Conservation (phyloP, 2,329 filamentous ascomycete genomes). For the Alternaria angustiovoidea region DNA sequence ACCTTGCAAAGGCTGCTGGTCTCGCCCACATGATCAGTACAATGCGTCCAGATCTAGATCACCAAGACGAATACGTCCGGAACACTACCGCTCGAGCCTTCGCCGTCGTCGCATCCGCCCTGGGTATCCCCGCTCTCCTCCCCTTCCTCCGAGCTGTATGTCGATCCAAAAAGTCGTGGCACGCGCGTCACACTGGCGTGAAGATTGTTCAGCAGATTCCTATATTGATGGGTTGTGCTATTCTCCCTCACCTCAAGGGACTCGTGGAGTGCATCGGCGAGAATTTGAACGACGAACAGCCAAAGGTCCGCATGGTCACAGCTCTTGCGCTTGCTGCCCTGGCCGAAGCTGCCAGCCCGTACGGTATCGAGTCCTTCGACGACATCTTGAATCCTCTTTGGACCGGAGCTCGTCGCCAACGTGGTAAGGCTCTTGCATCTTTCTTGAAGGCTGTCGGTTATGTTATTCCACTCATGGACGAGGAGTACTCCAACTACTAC, state of each 20-base stretch:
- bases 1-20: conserved; percentile 94
- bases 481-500: conserved; percentile 99
- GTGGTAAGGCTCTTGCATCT: conserved; percentile 92
- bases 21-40: conserved; percentile 99
- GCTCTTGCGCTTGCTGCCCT: conserved; percentile 93
- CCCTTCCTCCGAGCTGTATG: conserved; percentile 96
- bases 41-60: conserved; percentile 98
- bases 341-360: conserved; percentile 95
- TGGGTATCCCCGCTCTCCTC: conserved; percentile 92
- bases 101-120: conserved; percentile 92
- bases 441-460: conserved; percentile 98
- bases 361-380: conserved; percentile 99
- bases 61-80: conserved; percentile 96
- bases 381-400: conserved; percentile 96
- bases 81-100: conserved; percentile 98
- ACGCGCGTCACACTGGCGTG: conserved; percentile 95
- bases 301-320: conserved; percentile 96
- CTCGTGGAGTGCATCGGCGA: conserved; percentile 96
- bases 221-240: conserved; percentile 97
- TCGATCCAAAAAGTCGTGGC: conserved; percentile 98
- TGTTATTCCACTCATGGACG: conserved; percentile 98
- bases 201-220: conserved; percentile 99
- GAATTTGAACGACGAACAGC: conserved; percentile 96
- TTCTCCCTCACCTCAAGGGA: conserved; percentile 93
- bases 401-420: conserved; percentile 95